Base-by-base conservation (phyloP, 805 yeast species). In the Saccharomyces mikatae region DNA sequence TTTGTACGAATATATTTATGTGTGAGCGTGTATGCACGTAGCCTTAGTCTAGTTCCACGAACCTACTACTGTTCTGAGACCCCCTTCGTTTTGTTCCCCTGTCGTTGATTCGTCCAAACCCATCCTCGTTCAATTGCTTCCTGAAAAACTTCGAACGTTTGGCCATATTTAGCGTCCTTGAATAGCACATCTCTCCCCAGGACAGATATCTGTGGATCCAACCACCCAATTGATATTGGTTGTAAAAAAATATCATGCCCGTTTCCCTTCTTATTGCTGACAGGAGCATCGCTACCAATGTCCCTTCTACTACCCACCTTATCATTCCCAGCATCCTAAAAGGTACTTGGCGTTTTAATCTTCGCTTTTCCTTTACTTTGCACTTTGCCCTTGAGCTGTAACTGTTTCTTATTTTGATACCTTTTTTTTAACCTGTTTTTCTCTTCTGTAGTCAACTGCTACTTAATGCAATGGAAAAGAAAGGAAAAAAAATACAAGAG, bases 211-310 rank as follows among this genome's bases (percentile, higher is more conserved):
- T 76, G 22, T 75, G 74, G 47, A 85, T 68, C 74, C 80, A 77
- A 32, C 72, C 68, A 11, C 81, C 72, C 59, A 78, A 60, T 55
- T 69, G 75, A 41, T 67, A 70, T 1, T 54, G 47, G 48, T 71
- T 68, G 58, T 71, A 70, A 1, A 67, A 62, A 41, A 69, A 71
- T 60, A 79, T 79, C 49, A 84, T 74, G 0, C 97, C 97, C 0
- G 96, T 87, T 58, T 87, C 83, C 58, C 89, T 79, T 67, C 89
- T 86, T 52, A 91, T 78, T 2, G 96, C 96, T 0, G 97, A 96
- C 47, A 92, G 73, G 13, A 91, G 75, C 67, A 94, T 81, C 2
- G 96, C 87, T 8, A 89, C 74, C 55, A 91, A 74, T 2, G 91
- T 81, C 58, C 90, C 77, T 66, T 91, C 97, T 54, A 89, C 63